Base-by-base conservation (phyloP, 495 filamentous ascomycete genomes). In the Trichoderma virens region DNA sequence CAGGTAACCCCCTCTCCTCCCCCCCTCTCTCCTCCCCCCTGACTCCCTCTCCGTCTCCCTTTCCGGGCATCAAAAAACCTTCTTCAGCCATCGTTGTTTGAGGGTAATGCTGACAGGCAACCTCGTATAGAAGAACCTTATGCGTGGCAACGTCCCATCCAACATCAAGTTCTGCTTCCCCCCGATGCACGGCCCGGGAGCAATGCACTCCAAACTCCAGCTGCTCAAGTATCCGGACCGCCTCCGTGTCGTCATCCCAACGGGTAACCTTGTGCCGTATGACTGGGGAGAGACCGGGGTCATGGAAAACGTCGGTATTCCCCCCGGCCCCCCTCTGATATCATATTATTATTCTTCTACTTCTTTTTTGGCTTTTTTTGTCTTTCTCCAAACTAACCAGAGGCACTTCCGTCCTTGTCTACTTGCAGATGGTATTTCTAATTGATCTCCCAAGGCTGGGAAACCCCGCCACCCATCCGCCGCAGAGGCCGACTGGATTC, bases 161-260 rank as follows among this genome's bases (percentile, higher is more conserved):
- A 62, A 62, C 59, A 75, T 93, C 28, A 80, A 82, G 23, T 82
- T 93, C 38, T 93, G 90, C 68, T 96, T 96, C 65, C 94, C 94
- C 7, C 90, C 73, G 71, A 90, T 70, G 83, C 81, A 59, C 38
- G 60, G 66, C 18, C 59, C 71, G 1, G 79, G 79, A 11, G 67
- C 80, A 67, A 96, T 96, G 92, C 92, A 97, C 69, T 94, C 90
- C 5, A 97, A 97, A 68, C 74, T 97, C 14, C 90, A 91, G 82
- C 78, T 97, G 0, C 79, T 97, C 0, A 92, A 90, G 67, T 87
- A 91, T 66, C 77, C 80, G 0, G 69, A 65, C 0, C 85, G 92
- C 69, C 70, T 96, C 2, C 82, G 92, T 0, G 80, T 97, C 11
- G 92, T 83, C 0, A 81, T 96, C 0, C 92, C 92, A 0, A 92